Percentiles rank a stretch among this genome's conserved stretches.
These are phyloP conservation scores for Malus hybrid DNA, from an alignment of 331 rosid genomes.

Conservation along the genomic window DNA sequence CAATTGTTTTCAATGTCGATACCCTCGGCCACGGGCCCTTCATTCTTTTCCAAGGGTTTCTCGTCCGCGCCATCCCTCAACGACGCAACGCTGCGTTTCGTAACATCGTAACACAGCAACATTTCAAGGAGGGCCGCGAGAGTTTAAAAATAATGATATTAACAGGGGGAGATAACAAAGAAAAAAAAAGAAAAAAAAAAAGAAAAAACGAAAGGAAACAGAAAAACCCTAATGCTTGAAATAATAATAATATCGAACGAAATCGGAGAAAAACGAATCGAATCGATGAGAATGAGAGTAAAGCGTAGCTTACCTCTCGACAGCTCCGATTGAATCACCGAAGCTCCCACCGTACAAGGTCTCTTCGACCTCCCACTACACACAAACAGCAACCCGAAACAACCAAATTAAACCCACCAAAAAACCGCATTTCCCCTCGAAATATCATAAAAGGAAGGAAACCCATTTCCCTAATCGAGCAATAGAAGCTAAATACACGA, in stretches of 20 bases:
- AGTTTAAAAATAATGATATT: neutral
- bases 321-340: constrained; percentile 46
- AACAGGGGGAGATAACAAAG: neutral
- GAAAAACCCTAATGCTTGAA: constrained; percentile 52
- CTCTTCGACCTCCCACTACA: constrained; percentile 40
- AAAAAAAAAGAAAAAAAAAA: accelerated
- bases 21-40: neutral
- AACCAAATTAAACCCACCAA: neutral
- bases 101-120: neutral
- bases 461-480: constrained; percentile 44
- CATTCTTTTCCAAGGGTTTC: neutral
- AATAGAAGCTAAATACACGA: constrained; percentile 2
- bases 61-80: constrained; percentile 32
- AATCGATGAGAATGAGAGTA: neutral
- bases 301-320: constrained; percentile 40
- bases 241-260: neutral
- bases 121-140: neutral
- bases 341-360: constrained; percentile 24
- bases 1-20: no score
- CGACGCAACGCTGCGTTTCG: constrained; percentile 47
- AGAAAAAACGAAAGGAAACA: neutral
- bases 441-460: constrained; percentile 23
- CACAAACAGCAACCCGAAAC: neutral
- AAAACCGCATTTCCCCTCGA: neutral
- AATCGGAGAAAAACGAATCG: neutral